These are phyloP conservation scores for Smallanthus sonchifolius DNA, from an alignment of 129 eudicot genomes.

Conservation along the genomic window DNA sequence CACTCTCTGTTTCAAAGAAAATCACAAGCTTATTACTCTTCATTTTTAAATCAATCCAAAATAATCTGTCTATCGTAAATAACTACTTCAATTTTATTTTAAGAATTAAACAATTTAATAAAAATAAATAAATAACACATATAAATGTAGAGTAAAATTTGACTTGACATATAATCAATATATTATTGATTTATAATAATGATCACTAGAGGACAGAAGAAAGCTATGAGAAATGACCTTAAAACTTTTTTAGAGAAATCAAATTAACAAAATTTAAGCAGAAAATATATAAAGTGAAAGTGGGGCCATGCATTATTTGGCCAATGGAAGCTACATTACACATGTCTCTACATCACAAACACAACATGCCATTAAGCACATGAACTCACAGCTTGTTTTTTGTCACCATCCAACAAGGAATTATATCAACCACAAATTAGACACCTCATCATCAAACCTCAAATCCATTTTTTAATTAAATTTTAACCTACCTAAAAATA, in stretches of 20 bases:
- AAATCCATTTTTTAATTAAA: background rate
- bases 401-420: slow-evolving; percentile 21
- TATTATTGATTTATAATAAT: background rate
- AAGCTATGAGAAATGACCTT: background rate
- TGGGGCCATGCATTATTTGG: slow-evolving; percentile 17
- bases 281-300: background rate
- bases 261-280: background rate
- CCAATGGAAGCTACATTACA: slow-evolving; percentile 27
- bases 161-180: background rate
- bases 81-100: background rate
- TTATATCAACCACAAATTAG: slow-evolving; percentile 4
- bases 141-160: background rate
- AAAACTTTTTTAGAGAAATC: background rate
- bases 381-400: slow-evolving; percentile 28
- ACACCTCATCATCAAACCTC: slow-evolving; percentile 8
- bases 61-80: background rate
- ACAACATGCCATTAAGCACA: slow-evolving; percentile 38
- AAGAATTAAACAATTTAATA: background rate
- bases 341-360: slow-evolving; percentile 42
- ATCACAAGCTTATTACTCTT: no score
- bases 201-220: slow-evolving; percentile 12
- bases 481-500: background rate
- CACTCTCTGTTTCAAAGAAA: background rate
- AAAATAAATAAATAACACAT: background rate
- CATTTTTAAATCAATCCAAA: no score